phyloP scores from a whole-genome alignment of 2,329 filamentous ascomycete genomes.

The Aspergillus uvarum region DNA sequence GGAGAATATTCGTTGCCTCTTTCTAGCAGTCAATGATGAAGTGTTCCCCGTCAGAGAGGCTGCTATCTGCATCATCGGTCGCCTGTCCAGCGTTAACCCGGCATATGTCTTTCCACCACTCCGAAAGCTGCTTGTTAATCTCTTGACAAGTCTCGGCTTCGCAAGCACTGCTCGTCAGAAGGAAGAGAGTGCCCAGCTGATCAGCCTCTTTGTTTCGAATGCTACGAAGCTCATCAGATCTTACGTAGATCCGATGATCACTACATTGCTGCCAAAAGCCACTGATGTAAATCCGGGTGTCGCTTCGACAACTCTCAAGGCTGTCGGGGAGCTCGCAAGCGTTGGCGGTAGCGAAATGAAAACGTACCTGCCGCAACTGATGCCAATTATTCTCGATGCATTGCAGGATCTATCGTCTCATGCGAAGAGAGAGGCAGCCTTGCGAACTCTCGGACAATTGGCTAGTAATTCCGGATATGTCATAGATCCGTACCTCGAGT shows the following conservation, averaged over 20 bases:
- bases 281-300: conserved; percentile 82
- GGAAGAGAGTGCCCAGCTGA: conserved; percentile 90
- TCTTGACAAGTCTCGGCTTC: conserved; percentile 94
- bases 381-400: conserved; percentile 92
- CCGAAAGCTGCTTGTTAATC: conserved; percentile 90
- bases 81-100: conserved; percentile 85
- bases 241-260: conserved; percentile 95
- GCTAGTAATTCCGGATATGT: conserved; percentile 97
- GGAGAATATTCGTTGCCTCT: conserved; percentile 93
- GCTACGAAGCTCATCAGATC: conserved; percentile 91
- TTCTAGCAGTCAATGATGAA: conserved; percentile 94
- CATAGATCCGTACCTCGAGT: conserved; percentile 91
- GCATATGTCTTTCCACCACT: conserved; percentile 96
- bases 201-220: conserved; percentile 89
- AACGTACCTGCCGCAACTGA: conserved; percentile 83
- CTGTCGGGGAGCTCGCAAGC: conserved; percentile 88
- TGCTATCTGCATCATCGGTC: conserved; percentile 92
- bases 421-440: conserved; percentile 83
- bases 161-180: conserved; percentile 92
- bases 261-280: conserved; percentile 89
- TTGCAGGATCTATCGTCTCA: conserved; percentile 92
- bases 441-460: conserved; percentile 86
- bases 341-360: conserved; percentile 94
- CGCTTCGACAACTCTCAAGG: conserved; percentile 90
- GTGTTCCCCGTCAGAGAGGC: conserved; percentile 90